Evolutionary conservation across 2,329 filamentous ascomycete species (phyloP), one percentile per base, ranked within the genome.

Genomic region (Aspergillus pseudoglaucus): DNA sequence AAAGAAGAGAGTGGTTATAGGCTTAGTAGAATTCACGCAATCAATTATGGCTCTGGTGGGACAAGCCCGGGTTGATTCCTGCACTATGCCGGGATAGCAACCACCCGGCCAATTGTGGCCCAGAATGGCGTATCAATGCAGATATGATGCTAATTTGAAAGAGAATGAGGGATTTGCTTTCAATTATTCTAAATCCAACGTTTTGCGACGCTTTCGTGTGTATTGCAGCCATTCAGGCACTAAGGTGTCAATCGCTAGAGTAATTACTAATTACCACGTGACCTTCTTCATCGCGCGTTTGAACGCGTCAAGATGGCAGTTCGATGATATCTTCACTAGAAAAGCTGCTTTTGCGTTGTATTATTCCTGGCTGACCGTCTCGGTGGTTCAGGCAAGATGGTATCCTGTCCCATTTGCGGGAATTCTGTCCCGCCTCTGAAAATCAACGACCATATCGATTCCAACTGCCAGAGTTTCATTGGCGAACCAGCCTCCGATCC

Each of bases 381-480:
- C 30, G 18, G 42, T 50, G 45, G 23, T 15, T 17, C 17, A 44
- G 32, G 39, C 49, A 59, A 32, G 46, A 72, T 72, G 76, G 87
- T 94, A 57, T 79, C 82, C 59, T 95, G 90, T 64, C 90, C 90
- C 14, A 87, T 90, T 56, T 95, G 90, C 74, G 77, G 80, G 62
- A 85, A 86, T 59, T 74, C 77, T 47, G 64, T 66, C 15, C 37
- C 62, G 4, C 58, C 60, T 32, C 49, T 61, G 14, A 80, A 85
- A 56, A 97, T 97, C 75, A 97, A 97, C 71, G 78, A 78, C 57
- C 91, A 97, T 68, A 82, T 97, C 63, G 93, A 97, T 71, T 91
- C 88, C 25, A 80, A 80, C 54, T 97, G 91, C 72, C 69, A 79
- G 51, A 76, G 74, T 32, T 84, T 84, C 63, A 66, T 93, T 53